These are phyloP conservation scores for Phytopythium oedochilum DNA, from an alignment of 352 stramenopile genomes.

Conservation along the genomic window DNA sequence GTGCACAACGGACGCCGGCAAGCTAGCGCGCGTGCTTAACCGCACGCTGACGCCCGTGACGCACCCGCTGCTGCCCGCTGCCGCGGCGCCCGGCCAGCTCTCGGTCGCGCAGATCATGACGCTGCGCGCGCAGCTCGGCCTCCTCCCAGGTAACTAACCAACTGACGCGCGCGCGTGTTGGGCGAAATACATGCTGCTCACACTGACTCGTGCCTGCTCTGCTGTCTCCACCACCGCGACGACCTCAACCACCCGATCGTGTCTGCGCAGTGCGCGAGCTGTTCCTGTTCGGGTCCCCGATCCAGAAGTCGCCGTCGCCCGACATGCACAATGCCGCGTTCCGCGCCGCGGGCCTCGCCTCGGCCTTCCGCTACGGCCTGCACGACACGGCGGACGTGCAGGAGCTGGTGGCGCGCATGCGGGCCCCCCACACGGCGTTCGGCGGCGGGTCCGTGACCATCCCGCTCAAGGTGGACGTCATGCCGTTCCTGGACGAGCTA, in stretches of 20 bases:
- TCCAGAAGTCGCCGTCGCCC: slow-evolving; percentile 94
- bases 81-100: slow-evolving; percentile 95
- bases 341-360: slow-evolving; percentile 66
- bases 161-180: not conserved
- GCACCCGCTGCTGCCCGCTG: slow-evolving; percentile 88
- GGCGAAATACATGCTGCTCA: slow-evolving; percentile 10
- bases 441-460: slow-evolving; percentile 97
- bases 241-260: too few relatives aligned
- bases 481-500: slow-evolving; percentile 91
- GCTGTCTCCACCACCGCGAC: slow-evolving; percentile 8
- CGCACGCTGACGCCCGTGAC: slow-evolving; percentile 95
- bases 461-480: slow-evolving; percentile 96
- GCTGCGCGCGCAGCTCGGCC: slow-evolving; percentile 71
- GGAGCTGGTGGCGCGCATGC: slow-evolving; percentile 44
- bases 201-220: too few relatives aligned
- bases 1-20: slow-evolving; percentile 90
- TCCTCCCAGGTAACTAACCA: slow-evolving; percentile 74
- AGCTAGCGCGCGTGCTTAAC: slow-evolving; percentile 94
- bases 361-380: slow-evolving; percentile 88
- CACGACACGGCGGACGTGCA: slow-evolving; percentile 55
- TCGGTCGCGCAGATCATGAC: slow-evolving; percentile 93
- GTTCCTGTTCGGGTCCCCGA: slow-evolving; percentile 96
- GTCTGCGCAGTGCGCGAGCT: slow-evolving; percentile 79
- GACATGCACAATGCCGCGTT: slow-evolving; percentile 97
- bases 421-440: slow-evolving; percentile 51